Base-by-base conservation (phyloP, 179 eudicot genomes). In the Camellia oleifera region DNA sequence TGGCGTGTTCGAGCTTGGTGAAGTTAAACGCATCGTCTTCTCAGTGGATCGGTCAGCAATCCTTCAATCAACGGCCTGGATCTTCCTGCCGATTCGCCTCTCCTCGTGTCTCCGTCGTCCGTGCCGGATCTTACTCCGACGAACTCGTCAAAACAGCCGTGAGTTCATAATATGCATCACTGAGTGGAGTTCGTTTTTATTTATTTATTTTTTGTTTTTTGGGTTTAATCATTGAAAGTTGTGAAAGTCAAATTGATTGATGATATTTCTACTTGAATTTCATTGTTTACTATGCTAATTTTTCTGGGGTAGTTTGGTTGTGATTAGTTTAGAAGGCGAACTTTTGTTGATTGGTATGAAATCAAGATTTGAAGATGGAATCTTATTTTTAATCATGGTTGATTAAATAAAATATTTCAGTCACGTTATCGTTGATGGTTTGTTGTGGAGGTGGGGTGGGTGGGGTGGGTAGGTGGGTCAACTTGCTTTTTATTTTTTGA, bases 11-110 rank as follows among this genome's bases (percentile, higher is more conserved):
- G 42, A 84, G 83, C 76, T 77, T 86, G 20, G 80, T 86, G 2
- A 88, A 88, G 81, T 66, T 88, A 52, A 86, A 81, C 81, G 85
- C 86, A 52, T 79, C 85, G 5, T 79, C 89, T n/a, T 88, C 88
- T 1, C 80, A 67, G 62, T 85, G 83, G 85, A 88, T 88, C 83
- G 86, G 77, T 52, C 84, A 82, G 26, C 85, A 82, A 62, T 68
- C 86, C 42, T 80, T 88, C 82, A 72, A 75, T 72, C 86, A 79
- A 62, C 82, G 84, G 17, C 65, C 85, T 2, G 80, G 81, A 77
- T 80, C 87, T 3, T 72, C 88, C 58, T 23, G 57, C 56, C 77
- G 72, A 1, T 60, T 75, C 15, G 61, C 84, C 4, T 23, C 62
- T 50, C 79, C 86, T 75, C 91, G 86, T 61, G 84, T 83, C 26